Base-by-base conservation (phyloP, 352 stramenopile genomes). In the Hyaloperonospora arabidopsidis region DNA sequence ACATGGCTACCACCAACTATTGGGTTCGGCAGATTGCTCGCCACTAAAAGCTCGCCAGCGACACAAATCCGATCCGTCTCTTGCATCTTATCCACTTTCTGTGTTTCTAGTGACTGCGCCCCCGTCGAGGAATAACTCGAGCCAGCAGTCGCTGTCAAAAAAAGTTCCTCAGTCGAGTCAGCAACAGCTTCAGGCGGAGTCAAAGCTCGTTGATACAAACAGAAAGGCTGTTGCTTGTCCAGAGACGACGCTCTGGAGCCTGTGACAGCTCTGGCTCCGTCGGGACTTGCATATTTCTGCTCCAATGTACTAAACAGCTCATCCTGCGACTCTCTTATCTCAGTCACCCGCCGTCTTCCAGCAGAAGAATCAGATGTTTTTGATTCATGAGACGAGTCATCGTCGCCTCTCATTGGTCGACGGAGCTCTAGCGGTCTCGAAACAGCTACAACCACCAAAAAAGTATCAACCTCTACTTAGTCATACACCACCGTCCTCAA, bases 341-440 rank as follows among this genome's bases (percentile, higher is more conserved):
- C 63, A 2, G 49, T 59, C 0, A 52, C 61, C 2, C 35, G 11
- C 50, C 49, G 45, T 38, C 49, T 59, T 29, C 13, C 59, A 38
- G 43, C 39, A 21, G n/a, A 29, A 44, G n/a, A 11, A 38, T 47
- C 51, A 8, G 29, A n/a, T 12, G 40, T 41, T 18, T 2, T 59
- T 32, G 54, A 25, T 5, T 7, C 23, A n/a, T 43, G 12, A 32
- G 21, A 47, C n/a, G 41, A 19, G 18, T 43, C 18, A 19, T 6
- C 10, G 4, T 17, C 29, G 14, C 13, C 14, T 51, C 4, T 57
- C 17, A 52, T 15, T 0, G 78, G 66, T 10, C 67, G 64, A 36
- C 65, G 86, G 41, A 81, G 84, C 23, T 79, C 40, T 32, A 86
- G 63, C 49, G 80, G 74, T 7, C 74, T 72, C 21, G 74, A 79